These are phyloP conservation scores for Neoascochyta sp. DNA, from an alignment of 2,329 filamentous ascomycete genomes.

Conservation along the genomic window DNA sequence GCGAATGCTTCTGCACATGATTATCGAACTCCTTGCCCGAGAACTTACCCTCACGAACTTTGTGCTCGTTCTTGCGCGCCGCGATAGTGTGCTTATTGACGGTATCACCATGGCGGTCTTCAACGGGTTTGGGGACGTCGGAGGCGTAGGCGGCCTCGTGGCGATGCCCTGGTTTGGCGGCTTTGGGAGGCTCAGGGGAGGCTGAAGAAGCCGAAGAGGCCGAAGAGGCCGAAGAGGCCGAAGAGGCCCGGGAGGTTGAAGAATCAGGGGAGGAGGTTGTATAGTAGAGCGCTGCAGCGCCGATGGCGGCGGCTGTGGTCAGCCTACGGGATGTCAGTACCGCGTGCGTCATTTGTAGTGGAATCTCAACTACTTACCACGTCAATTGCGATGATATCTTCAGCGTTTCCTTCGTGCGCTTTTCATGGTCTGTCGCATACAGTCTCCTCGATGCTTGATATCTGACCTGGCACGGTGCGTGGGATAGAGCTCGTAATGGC, in stretches of 20 bases:
- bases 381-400: constrained; percentile 17
- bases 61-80: constrained; percentile 23
- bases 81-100: constrained; percentile 24
- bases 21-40: constrained; percentile 25
- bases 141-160: constrained; percentile 11
- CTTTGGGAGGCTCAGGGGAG: constrained; percentile 1
- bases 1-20: constrained; percentile 18
- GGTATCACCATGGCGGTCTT: constrained; percentile 23
- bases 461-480: constrained; percentile 5
- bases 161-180: constrained; percentile 5
- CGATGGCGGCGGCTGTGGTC: constrained; percentile 14
- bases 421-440: constrained; percentile 18
- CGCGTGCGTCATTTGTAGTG: constrained; percentile 2
- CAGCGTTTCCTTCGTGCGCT: constrained; percentile 15
- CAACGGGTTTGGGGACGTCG: constrained; percentile 23
- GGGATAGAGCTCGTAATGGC: constrained; percentile 9
- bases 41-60: constrained; percentile 21
- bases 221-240: no score
- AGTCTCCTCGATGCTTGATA: constrained; percentile 10
- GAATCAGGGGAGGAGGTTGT: constrained; percentile 5
- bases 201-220: constrained; percentile 1
- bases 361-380: constrained; percentile 9
- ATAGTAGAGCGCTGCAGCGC: constrained; percentile 16
- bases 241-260: not conserved
- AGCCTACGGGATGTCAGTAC: constrained; percentile 9